A percentile compares a stretch with the other conserved stretches of the same genome.
Evolutionary conservation across 768 basidiomycete genomes (phyloP).

Genomic region (Daedaleopsis sinensis): DNA sequence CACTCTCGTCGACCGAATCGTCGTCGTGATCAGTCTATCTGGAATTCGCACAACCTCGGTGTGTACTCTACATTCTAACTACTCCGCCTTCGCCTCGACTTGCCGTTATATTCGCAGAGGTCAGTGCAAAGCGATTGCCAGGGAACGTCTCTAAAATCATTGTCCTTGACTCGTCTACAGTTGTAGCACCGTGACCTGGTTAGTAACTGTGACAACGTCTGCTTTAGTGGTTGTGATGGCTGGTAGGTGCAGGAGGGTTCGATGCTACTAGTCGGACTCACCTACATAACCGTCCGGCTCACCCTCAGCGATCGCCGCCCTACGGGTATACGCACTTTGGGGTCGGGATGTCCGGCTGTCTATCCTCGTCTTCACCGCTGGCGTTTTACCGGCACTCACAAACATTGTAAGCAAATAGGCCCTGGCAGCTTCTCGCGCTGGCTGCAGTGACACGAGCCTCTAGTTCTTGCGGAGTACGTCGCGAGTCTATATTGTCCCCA

Average conservation of each 20-base stretch:
- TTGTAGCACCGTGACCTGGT: not conserved
- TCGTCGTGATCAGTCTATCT: constrained; percentile 9
- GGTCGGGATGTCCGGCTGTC: not conserved
- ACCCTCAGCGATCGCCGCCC: constrained; percentile 15
- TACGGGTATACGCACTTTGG: constrained; percentile 22
- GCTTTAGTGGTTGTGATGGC: constrained; percentile 4
- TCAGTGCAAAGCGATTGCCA: not conserved
- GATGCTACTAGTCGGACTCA: not conserved
- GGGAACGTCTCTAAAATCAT: not conserved
- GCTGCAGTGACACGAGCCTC: not conserved
- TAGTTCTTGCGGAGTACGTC: constrained; percentile 17
- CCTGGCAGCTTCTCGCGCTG: not conserved
- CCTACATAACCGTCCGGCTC: not conserved
- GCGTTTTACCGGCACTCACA: constrained; percentile 17
- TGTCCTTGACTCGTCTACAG: too few relatives aligned
- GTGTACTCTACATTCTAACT: not conserved
- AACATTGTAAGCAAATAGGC: constrained; percentile 6
- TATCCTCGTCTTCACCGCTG: constrained; percentile 4
- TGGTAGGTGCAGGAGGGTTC: not conserved
- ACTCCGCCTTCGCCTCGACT: not conserved
- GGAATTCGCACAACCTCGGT: not conserved
- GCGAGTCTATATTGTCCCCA: constrained; percentile 1
- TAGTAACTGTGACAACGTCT: constrained; percentile 3
- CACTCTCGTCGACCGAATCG: constrained; percentile 17
- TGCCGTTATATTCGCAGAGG: not conserved